Percentiles rank a stretch among this genome's conserved stretches.
These are phyloP conservation scores for Aquilaria agallochum DNA, from an alignment of 441 rosid genomes.

Conservation along the genomic window DNA sequence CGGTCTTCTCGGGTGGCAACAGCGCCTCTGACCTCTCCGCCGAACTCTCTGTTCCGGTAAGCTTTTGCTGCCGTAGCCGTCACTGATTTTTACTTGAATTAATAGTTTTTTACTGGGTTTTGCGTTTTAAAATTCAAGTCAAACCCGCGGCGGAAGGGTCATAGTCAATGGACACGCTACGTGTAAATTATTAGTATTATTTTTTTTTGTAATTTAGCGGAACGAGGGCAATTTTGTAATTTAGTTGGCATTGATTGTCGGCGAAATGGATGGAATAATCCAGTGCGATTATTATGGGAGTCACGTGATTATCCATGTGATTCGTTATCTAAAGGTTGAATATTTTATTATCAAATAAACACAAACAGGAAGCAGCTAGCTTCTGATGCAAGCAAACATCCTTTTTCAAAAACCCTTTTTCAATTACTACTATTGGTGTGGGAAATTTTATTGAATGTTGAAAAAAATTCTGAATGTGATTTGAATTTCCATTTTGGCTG, in stretches of 20 bases:
- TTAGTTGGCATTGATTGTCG: slow-evolving; percentile 19
- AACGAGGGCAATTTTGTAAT: slow-evolving; percentile 3
- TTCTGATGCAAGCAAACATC: too few relatives aligned
- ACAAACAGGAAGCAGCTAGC: too few relatives aligned
- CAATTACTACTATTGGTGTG: too few relatives aligned
- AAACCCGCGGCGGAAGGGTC: too few relatives aligned
- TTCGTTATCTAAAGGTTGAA: neutral
- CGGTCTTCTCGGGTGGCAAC: slow-evolving; percentile 46
- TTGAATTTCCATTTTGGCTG: neutral
- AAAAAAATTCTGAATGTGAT: too few relatives aligned
- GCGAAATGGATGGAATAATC: slow-evolving; percentile 19
- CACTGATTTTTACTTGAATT: neutral
- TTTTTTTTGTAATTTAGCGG: slow-evolving; percentile 7
- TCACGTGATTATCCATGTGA: slow-evolving; percentile 46
- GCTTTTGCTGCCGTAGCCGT: slow-evolving; percentile 24
- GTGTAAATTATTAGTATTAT: neutral
- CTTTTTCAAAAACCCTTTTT: too few relatives aligned
- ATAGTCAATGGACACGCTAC: neutral
- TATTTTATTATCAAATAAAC: neutral
- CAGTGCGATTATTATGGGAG: slow-evolving; percentile 17
- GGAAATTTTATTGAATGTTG: too few relatives aligned
- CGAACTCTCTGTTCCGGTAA: slow-evolving; percentile 72
- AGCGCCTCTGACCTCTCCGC: slow-evolving; percentile 59
- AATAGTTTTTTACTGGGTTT: neutral
- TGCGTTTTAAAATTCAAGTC: neutral